Conservation (phyloP, 176 grass and related monocot genomes). For the Eleusine coracana region DNA sequence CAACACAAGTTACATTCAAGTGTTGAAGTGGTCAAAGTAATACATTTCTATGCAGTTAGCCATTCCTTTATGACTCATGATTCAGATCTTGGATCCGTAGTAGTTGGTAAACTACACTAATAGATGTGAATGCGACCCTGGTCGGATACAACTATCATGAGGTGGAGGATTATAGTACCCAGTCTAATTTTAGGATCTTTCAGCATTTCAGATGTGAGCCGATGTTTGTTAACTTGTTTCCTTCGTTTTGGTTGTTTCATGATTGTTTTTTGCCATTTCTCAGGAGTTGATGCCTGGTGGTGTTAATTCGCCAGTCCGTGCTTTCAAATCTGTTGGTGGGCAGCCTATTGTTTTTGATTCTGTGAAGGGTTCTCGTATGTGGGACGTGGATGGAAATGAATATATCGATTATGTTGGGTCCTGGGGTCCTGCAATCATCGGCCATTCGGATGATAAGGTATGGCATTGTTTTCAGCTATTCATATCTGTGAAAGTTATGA, state of each 20-base stretch:
- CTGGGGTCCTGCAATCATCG: conserved; percentile 97
- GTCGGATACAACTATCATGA: conserved; percentile 14
- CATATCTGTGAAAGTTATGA: neutral
- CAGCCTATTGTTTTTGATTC: conserved; percentile 96
- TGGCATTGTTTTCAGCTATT: neutral
- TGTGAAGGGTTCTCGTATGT: conserved; percentile 93
- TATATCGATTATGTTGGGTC: conserved; percentile 99
- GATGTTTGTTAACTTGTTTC: neutral
- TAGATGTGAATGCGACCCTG: neutral
- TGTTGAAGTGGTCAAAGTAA: neutral
- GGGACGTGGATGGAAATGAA: conserved; percentile 98
- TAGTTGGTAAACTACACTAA: neutral
- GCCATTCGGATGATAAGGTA: conserved; percentile 94
- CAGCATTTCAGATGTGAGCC: neutral
- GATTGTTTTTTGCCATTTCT: conserved; percentile 27
- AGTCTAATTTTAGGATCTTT: neutral
- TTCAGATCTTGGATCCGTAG: conserved; percentile 17
- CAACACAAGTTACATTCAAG: neutral
- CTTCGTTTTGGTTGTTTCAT: conserved; percentile 6
- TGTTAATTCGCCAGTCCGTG: conserved; percentile 96
- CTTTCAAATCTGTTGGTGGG: conserved; percentile 97
- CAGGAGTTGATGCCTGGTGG: conserved; percentile 98
- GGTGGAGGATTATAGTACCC: neutral
- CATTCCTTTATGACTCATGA: conserved; percentile 6
- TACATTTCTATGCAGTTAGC: neutral